These are phyloP conservation scores for Samsoniella hepiali DNA, from an alignment of 2,329 filamentous ascomycete genomes.

Conservation along the genomic window DNA sequence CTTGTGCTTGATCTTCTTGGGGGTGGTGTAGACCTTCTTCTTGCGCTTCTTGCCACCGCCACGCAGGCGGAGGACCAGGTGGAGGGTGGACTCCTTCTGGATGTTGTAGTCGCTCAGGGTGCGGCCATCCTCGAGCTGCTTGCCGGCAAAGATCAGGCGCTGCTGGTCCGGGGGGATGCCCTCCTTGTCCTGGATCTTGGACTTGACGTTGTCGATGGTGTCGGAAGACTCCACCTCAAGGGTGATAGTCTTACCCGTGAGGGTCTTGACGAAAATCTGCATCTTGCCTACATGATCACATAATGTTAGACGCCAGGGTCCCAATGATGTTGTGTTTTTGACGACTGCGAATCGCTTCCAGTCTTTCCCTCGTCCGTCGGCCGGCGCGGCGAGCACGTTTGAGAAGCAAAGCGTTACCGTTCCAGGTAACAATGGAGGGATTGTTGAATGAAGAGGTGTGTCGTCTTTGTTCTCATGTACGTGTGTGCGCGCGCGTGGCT, in stretches of 20 bases:
- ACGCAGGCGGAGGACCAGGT: slow-evolving; percentile 96
- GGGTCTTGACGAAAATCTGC: slow-evolving; percentile 77
- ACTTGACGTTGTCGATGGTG: slow-evolving; percentile 99
- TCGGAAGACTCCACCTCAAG: slow-evolving; percentile 99
- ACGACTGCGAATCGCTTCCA: slow-evolving; percentile 2
- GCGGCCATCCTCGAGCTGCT: slow-evolving; percentile 99
- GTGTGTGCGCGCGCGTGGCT: slow-evolving; percentile 8
- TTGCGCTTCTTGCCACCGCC: slow-evolving; percentile 99
- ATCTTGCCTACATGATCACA: slow-evolving; percentile 56
- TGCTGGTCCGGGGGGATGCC: slow-evolving; percentile 99
- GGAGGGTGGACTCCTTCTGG: slow-evolving; percentile 99
- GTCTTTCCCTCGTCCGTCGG: slow-evolving; percentile 5
- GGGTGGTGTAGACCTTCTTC: slow-evolving; percentile 99
- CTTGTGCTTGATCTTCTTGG: slow-evolving; percentile 99
- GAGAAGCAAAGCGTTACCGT: neutral
- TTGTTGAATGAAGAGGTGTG: neutral
- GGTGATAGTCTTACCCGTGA: slow-evolving; percentile 99
- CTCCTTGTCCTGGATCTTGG: slow-evolving; percentile 98
- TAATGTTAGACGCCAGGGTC: slow-evolving; percentile 37
- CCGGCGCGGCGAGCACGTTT: neutral
- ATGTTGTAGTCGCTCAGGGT: slow-evolving; percentile 99
- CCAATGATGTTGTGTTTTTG: neutral
- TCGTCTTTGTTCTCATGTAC: neutral
- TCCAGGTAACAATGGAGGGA: neutral
- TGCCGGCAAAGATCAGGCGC: slow-evolving; percentile 99